Evolutionary conservation across 1,284 basidiomycete genomes (phyloP), one percentile per base, ranked within the genome.

Genomic region (Calocybe gambosa): DNA sequence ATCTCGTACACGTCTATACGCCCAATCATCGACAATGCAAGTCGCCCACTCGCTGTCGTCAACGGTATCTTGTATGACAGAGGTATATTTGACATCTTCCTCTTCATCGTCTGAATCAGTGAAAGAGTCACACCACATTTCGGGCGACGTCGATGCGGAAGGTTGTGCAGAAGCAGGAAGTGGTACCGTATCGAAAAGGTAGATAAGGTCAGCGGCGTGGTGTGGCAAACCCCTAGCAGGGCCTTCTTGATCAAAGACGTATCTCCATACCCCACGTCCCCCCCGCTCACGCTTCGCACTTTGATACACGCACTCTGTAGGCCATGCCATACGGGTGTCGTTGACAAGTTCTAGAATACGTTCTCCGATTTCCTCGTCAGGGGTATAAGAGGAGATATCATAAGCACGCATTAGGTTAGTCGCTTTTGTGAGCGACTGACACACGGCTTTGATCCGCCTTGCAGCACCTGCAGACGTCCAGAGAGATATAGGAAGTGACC

Each of bases 221-320:
- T 85, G 85, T 1, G 81, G 75, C 9, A 78, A 63, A 16, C 77
- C 74, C 35, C 75, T 71, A 33, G 72, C 68, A 2, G 83, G 82
- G 1, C 80, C 75, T 54, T 86, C 85, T 63, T 88, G 85, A 63
- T 88, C 85, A 56, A 88, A 88, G 19, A 85, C 77, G 57, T 85
- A 88, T 44, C 85, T 73, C 78, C 80, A 88, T 1, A 86, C 82
- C 16, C 73, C 74, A 28, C 65, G 68, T 0, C 78, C 80, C 13
- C 71, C 71, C 3, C 75, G 66, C 43, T 71, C 71, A 7, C 58
- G 64, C 43, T 68, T 70, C 1, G 76, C 69, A 47, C 66, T 69
- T 42, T 71, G 65, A 4, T 74, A 74, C 38, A 81, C 66, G 54
- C 77, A 74, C 26, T 88, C 80, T 0, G 78, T 82, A 5, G 84